A percentile compares a stretch with the other conserved stretches of the same genome.
Evolutionary conservation across 1,284 basidiomycete species (phyloP).

Genomic region (Trametes sp.): DNA sequence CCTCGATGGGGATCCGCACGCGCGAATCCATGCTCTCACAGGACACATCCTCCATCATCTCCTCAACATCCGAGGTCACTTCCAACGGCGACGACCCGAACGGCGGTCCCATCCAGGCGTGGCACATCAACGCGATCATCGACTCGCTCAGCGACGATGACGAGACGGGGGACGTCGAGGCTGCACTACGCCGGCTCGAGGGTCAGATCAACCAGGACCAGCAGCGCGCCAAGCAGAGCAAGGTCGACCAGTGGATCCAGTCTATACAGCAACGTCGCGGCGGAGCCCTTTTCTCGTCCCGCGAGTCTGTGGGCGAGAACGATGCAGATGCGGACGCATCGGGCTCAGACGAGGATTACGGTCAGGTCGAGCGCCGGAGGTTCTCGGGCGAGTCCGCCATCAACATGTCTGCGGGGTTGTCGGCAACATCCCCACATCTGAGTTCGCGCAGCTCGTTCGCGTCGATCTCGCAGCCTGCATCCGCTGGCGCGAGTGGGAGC

Average conservation of each 20-base stretch:
- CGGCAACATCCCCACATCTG: constrained; percentile 22
- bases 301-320: constrained; percentile 35
- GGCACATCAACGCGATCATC: constrained; percentile 82
- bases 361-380: constrained; percentile 33
- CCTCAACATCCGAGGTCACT: constrained; percentile 49
- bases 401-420: constrained; percentile 25
- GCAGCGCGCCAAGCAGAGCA: constrained; percentile 72
- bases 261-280: constrained; percentile 71
- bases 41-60: constrained; percentile 50
- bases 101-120: constrained; percentile 69
- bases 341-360: constrained; percentile 46
- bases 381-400: constrained; percentile 28
- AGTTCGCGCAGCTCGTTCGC: constrained; percentile 27
- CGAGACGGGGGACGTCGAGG: constrained; percentile 80
- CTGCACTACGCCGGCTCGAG: constrained; percentile 79
- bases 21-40: constrained; percentile 59
- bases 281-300: constrained; percentile 47
- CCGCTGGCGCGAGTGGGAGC: not conserved
- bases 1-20: constrained; percentile 76
- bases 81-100: constrained; percentile 29
- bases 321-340: constrained; percentile 63
- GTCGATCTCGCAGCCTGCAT: constrained; percentile 19
- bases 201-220: constrained; percentile 81
- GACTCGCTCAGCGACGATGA: constrained; percentile 80
- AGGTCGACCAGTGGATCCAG: constrained; percentile 85